These are phyloP conservation scores for Plasmopara muralis DNA, from an alignment of 352 stramenopile genomes.

Conservation along the genomic window DNA sequence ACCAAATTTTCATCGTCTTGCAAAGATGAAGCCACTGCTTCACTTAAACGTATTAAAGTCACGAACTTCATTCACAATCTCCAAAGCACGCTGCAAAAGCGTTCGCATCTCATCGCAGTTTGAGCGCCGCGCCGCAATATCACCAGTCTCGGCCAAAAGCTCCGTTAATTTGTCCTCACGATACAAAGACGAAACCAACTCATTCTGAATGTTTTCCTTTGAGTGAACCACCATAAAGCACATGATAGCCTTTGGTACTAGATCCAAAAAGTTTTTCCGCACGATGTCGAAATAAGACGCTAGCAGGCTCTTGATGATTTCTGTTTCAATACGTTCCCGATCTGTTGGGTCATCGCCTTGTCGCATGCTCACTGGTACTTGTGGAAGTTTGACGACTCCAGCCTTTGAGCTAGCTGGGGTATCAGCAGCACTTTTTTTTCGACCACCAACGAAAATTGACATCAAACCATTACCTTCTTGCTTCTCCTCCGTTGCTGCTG, in stretches of 20 bases:
- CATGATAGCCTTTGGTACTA: constrained; percentile 99
- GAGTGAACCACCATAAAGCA: constrained; percentile 94
- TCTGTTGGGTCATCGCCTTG: constrained; percentile 94
- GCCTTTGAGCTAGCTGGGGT: constrained; percentile 25
- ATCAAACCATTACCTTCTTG: constrained; percentile 56
- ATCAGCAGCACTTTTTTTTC: constrained; percentile 47
- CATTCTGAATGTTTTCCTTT: constrained; percentile 97
- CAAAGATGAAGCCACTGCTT: constrained; percentile 12
- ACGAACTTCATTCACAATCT: constrained; percentile 98
- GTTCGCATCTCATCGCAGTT: constrained; percentile 97
- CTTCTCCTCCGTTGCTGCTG: constrained; percentile 35
- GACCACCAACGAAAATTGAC: constrained; percentile 67
- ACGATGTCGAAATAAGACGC: constrained; percentile 99
- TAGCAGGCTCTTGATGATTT: constrained; percentile 97
- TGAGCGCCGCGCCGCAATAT: constrained; percentile 91
- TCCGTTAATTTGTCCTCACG: constrained; percentile 94
- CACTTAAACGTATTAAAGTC: constrained; percentile 98
- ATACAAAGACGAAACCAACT: constrained; percentile 96
- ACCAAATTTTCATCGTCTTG: constrained; percentile 3
- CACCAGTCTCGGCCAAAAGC: constrained; percentile 92
- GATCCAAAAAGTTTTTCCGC: constrained; percentile 97
- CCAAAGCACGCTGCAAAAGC: constrained; percentile 91
- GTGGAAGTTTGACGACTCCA: constrained; percentile 90
- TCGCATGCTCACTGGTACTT: constrained; percentile 95
- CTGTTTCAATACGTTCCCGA: constrained; percentile 94